Percentiles rank a stretch among this genome's conserved stretches.
phyloP scores from a whole-genome alignment of 176 grass and related monocot genomes.

The Carex kokanica region DNA sequence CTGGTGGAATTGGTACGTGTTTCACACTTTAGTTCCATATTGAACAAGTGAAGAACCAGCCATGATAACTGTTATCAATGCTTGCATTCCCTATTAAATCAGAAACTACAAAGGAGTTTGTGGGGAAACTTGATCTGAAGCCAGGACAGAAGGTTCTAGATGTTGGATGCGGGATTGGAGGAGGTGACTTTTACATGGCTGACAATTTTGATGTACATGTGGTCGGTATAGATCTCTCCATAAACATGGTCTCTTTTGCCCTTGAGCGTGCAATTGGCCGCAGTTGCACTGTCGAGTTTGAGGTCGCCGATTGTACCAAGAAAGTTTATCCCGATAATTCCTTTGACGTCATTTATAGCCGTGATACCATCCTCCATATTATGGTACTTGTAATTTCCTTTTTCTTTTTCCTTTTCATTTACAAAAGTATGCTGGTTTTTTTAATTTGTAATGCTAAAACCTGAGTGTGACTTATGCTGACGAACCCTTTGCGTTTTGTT shows the following conservation, averaged over 20 bases:
- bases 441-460: background rate
- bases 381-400: conserved; percentile 38
- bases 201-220: conserved; percentile 87
- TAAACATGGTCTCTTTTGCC: conserved; percentile 98
- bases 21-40: background rate
- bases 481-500: background rate
- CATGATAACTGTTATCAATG: background rate
- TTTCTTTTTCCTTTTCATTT: background rate
- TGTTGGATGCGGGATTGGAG: conserved; percentile 94
- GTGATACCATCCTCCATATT: conserved; percentile 98
- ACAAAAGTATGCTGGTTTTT: background rate
- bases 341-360: conserved; percentile 92
- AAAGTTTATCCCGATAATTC: conserved; percentile 65
- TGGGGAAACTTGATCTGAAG: conserved; percentile 75
- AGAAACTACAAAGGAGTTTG: conserved; percentile 99
- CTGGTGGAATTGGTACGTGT: conserved; percentile 69
- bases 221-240: conserved; percentile 91
- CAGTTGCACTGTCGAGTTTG: conserved; percentile 87
- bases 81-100: conserved; percentile 14
- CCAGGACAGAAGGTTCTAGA: conserved; percentile 88
- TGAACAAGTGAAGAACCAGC: background rate
- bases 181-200: conserved; percentile 96
- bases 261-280: conserved; percentile 87
- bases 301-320: conserved; percentile 92
- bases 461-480: background rate